Base-by-base conservation (phyloP, 179 eudicot genomes). In the Camellia oleifera region DNA sequence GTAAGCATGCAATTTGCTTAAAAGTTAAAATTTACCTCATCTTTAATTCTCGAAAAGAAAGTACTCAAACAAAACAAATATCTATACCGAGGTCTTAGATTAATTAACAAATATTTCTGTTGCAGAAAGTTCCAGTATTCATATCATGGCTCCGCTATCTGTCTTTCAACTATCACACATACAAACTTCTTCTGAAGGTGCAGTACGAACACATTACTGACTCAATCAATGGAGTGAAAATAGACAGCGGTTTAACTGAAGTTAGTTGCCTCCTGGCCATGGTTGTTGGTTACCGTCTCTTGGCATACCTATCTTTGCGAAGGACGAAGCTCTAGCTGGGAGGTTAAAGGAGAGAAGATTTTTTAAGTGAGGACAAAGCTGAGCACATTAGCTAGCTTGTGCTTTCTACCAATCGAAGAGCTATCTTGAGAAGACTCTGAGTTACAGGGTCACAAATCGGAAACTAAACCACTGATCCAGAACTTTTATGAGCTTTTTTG, bases 101-200 rank as follows among this genome's bases (percentile, higher is more conserved):
- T 32, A 32, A 32, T 32, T 32, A 32, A 32, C 40, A 32, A 8
- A 48, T 8, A 10, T 20, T 9, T 44, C 6, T 10, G 44, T 64
- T 88, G 91, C 93, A 95, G 99, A 86, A 88, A 70, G 95, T 95
- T 80, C 99, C 98, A 26, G 79, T 85, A 79, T 93, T 95, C 88
- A 92, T 95, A 84, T 81, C 89, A 20, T 95, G 99, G 99, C 84
- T 95, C 13, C 97, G 98, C 13, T 94, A 91, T 69, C 81, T 95
- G 73, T 95, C 98, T 13, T 95, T 91, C 84, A 95, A 93, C 89
- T 95, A 92, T 82, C 95, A 95, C 82, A 95, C 98, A 20, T 95
- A 94, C 90, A 90, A 83, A 64, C 94, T 95, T 69, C 97, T 95
- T 20, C 92, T 95, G 60, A 93, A 95, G 79, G 91, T 95, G 80